Evolutionary conservation across 2,329 filamentous ascomycete species (phyloP).

Genomic region (Colletotrichum sublineola): DNA sequence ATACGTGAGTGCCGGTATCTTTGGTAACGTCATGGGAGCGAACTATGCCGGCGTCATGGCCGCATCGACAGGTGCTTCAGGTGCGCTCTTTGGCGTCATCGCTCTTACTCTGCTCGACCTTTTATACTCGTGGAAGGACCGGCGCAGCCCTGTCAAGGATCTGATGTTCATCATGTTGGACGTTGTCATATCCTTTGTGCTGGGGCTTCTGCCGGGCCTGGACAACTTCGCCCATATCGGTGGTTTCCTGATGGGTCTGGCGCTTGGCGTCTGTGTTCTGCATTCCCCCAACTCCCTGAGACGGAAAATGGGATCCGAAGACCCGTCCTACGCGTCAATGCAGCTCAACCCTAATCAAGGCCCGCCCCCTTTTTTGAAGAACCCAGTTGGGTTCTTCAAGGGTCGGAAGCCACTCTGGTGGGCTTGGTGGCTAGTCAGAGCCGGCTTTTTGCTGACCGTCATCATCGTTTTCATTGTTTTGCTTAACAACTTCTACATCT

Average conservation of each 20-base stretch:
- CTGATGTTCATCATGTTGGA: conserved; percentile 90
- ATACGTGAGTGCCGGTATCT: conserved; percentile 92
- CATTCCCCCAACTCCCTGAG: conserved; percentile 88
- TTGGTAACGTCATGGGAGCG: conserved; percentile 93
- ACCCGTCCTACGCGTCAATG: conserved; percentile 80
- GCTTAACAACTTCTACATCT: conserved; percentile 90
- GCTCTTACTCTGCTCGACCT: conserved; percentile 90
- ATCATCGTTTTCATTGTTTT: conserved; percentile 89
- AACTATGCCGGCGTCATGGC: conserved; percentile 90
- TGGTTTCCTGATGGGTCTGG: conserved; percentile 92
- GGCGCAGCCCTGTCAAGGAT: conserved; percentile 82
- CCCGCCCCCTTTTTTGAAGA: conserved; percentile 69
- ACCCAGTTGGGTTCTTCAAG: conserved; percentile 85
- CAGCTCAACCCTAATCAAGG: conserved; percentile 62
- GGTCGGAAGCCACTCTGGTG: conserved; percentile 95
- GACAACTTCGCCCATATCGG: conserved; percentile 99
- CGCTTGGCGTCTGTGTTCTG: conserved; percentile 86
- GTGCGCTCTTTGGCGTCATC: conserved; percentile 90
- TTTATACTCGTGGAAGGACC: conserved; percentile 90
- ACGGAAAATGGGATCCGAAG: conserved; percentile 74
- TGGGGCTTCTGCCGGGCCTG: conserved; percentile 90
- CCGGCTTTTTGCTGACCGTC: conserved; percentile 81
- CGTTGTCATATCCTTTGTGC: conserved; percentile 88
- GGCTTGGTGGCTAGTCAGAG: conserved; percentile 94
- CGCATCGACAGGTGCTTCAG: conserved; percentile 89